These are phyloP conservation scores for Starmera caribaea DNA, from an alignment of 805 yeast genomes.

Conservation along the genomic window DNA sequence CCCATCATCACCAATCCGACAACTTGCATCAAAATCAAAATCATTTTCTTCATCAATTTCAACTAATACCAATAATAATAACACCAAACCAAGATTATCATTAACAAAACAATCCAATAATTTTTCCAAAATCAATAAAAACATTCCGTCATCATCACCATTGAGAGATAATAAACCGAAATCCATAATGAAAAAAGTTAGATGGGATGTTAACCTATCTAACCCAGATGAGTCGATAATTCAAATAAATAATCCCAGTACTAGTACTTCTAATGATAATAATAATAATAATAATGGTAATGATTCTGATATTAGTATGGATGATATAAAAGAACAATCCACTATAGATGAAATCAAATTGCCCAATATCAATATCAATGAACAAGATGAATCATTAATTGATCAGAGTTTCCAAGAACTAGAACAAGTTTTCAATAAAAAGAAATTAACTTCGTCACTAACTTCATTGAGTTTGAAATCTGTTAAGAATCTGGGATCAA, in stretches of 20 bases:
- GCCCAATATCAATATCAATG: not conserved
- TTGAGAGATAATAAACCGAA: conserved; percentile 7
- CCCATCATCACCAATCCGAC: conserved; percentile 18
- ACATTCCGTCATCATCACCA: conserved; percentile 8
- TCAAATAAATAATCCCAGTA: too few species aligned
- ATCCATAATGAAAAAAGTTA: conserved; percentile 29
- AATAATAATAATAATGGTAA: conserved; percentile 3
- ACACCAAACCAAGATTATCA: conserved; percentile 14
- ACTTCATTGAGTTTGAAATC: conserved; percentile 3
- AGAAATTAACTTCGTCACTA: conserved; percentile 15
- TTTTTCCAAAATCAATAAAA: conserved; percentile 8
- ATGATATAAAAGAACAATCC: conserved; percentile 8
- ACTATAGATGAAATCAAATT: not conserved
- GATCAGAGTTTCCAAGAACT: conserved; percentile 13
- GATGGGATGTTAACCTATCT: conserved; percentile 32
- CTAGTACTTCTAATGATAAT: not conserved
- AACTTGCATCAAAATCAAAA: conserved; percentile 9
- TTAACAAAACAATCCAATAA: conserved; percentile 7
- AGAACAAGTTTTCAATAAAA: conserved; percentile 7
- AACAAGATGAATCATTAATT: conserved; percentile 2
- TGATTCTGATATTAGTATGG: conserved; percentile 12
- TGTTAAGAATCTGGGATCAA: not conserved
- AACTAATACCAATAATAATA: conserved; percentile 3
- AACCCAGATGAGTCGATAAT: not conserved
- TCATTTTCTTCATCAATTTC: conserved; percentile 13